These are phyloP conservation scores for Mallotus nudiflorus DNA, from an alignment of 345 rosid species.

Conservation along the genomic window DNA sequence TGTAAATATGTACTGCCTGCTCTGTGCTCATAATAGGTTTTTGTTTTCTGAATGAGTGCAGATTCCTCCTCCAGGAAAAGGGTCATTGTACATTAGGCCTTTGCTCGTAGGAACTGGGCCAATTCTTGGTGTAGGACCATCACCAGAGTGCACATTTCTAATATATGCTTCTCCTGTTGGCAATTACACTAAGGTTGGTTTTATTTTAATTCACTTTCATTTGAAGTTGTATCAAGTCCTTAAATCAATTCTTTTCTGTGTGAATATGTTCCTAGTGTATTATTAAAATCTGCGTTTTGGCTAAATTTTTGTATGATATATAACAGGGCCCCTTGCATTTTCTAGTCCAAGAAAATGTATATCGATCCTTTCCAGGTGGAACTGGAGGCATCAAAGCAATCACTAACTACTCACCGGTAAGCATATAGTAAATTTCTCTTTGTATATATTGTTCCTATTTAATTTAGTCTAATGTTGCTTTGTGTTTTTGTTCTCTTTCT, in stretches of 20 bases:
- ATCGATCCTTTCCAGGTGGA: slow-evolving; percentile 55
- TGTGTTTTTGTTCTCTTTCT: not conserved
- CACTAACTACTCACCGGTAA: slow-evolving; percentile 62
- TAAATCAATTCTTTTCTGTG: too few species aligned
- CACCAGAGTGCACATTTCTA: slow-evolving; percentile 53
- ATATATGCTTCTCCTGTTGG: slow-evolving; percentile 57
- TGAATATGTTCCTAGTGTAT: too few species aligned
- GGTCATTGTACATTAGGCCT: slow-evolving; percentile 64
- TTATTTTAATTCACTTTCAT: too few species aligned
- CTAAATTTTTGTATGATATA: too few species aligned
- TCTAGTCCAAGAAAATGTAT: slow-evolving; percentile 46
- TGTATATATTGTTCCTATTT: not conserved
- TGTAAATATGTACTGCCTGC: too few species aligned
- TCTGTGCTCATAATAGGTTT: too few species aligned
- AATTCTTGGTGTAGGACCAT: slow-evolving; percentile 47
- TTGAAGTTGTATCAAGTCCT: too few species aligned
- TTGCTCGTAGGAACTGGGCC: slow-evolving; percentile 57
- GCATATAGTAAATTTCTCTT: not conserved
- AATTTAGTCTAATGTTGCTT: too few species aligned
- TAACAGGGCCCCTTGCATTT: slow-evolving; percentile 41
- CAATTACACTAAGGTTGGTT: slow-evolving; percentile 40
- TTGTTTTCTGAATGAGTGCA: slow-evolving; percentile 9
- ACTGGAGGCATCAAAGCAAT: slow-evolving; percentile 64
- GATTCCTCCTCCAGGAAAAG: slow-evolving; percentile 71
- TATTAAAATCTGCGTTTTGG: too few species aligned